Base-by-base conservation (phyloP, 371 early-diverging fungal genomes). In the Choanephora cucurbitarum region DNA sequence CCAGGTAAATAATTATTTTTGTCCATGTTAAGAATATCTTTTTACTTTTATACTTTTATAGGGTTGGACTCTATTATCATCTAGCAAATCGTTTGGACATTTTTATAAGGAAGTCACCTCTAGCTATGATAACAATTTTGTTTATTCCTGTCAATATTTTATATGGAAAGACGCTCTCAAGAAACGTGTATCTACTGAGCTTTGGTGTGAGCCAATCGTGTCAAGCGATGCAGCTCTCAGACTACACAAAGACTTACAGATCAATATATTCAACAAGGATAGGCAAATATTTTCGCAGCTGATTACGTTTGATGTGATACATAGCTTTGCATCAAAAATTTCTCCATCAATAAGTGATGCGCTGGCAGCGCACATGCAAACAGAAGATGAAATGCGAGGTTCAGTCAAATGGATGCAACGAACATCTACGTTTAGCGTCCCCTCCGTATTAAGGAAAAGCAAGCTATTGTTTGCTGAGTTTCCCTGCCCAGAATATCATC, bases 221-320 rank as follows among this genome's bases (percentile, higher is more conserved):
- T 55, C 60, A 3, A 47, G 34, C 10, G 57, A 60, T 32, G 28
- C 22, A 1, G 49, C 41, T 0, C 19, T 44, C 18, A 59, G 39
- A 41, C 62, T 68, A n/a, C 44, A 53, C 24, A 73, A 76, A 8
- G 53, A 44, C 19, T 46, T 66, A 3, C 64, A 70, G 47, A 55
- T 62, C 2, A 60, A 67, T 9, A 67, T 87, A 9, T 68, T 80
- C n/a, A 60, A 66, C 2, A 63, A 66, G 7, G 90, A 92, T 50
- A 73, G 75, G 22, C 63, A 66, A 14, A 67, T 86, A 1, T 50
- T 89, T 14, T 83, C 85, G 1, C 79, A 80, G 15, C 58, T 92
- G 1, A 75, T 85, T 19, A 85, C 90, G 0, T 92, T 88, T 66
- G 90, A 92, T 66, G 73, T 77, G 13, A 81, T 89, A n/a, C 80